phyloP scores from a whole-genome alignment of 305 asterid species.

The Caryopteris hybrid region DNA sequence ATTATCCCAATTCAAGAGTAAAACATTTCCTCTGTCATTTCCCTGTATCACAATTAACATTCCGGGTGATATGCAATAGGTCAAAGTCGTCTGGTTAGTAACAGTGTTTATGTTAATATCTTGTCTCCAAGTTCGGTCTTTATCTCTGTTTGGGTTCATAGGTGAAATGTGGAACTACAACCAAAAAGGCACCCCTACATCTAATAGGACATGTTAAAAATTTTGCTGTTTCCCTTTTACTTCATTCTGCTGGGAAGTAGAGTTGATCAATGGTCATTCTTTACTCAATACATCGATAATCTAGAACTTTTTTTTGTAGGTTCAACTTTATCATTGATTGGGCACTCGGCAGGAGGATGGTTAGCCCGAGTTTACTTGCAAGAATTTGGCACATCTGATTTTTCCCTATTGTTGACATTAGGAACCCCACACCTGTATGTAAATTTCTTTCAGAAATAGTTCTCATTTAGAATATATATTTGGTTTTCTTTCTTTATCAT shows the following conservation, averaged over 20 bases:
- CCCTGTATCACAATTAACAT: background rate
- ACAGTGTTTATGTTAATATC: background rate
- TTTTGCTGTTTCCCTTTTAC: background rate
- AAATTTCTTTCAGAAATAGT: background rate
- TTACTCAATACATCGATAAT: conserved; percentile 15
- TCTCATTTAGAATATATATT: background rate
- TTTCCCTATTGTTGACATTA: conserved; percentile 72
- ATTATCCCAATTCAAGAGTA: background rate
- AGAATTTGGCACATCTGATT: conserved; percentile 59
- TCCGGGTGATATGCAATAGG: background rate
- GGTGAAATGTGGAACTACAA: background rate
- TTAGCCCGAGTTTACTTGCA: conserved; percentile 87
- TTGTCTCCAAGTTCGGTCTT: background rate
- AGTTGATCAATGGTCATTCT: background rate
- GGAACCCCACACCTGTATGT: conserved; percentile 95
- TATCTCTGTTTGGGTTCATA: background rate
- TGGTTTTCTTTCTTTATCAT: background rate
- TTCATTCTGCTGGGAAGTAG: background rate
- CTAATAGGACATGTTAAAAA: background rate
- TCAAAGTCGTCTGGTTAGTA: background rate
- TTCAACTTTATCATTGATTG: conserved; percentile 67
- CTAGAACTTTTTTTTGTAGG: conserved; percentile 48
- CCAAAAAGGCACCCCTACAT: background rate
- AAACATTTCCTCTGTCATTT: background rate
- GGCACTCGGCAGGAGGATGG: conserved; percentile 99